These are phyloP conservation scores for Backusella circina DNA, from an alignment of 192 early-diverging fungal species.

Conservation along the genomic window DNA sequence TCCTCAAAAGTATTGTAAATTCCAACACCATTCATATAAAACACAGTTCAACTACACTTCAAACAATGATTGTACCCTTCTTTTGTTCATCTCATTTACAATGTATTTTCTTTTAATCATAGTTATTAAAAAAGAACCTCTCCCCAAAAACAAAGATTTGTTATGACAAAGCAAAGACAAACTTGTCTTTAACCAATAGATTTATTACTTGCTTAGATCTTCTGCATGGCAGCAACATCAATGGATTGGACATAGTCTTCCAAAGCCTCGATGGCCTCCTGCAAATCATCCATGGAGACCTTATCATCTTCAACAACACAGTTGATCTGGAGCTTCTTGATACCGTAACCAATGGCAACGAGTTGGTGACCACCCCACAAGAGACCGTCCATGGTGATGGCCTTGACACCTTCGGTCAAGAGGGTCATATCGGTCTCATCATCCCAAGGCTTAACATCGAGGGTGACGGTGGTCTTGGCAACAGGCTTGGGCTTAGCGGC, in stretches of 20 bases:
- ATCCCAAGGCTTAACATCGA: constrained; percentile 98
- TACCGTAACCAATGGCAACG: constrained; percentile 87
- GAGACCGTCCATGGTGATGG: constrained; percentile 84
- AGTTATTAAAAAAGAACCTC: background rate
- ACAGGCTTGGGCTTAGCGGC: constrained; percentile 79
- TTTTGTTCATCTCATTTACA: background rate
- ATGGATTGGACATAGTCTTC: constrained; percentile 93
- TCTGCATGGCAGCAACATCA: constrained; percentile 85
- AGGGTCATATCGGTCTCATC: constrained; percentile 89
- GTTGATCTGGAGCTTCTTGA: constrained; percentile 95
- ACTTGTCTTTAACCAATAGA: background rate
- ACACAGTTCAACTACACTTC: background rate
- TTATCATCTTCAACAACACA: constrained; percentile 92
- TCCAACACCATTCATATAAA: no score
- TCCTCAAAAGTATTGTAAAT: no score
- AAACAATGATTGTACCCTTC: background rate
- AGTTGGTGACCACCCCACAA: constrained; percentile 82
- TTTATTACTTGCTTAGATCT: constrained; percentile 62
- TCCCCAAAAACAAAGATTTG: background rate
- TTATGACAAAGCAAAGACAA: background rate
- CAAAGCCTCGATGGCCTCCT: constrained; percentile 71
- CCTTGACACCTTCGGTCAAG: constrained; percentile 68
- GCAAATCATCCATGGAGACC: constrained; percentile 82
- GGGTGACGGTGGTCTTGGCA: constrained; percentile 90
- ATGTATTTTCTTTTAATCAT: background rate